Evolutionary conservation across 2,329 filamentous ascomycete species (phyloP).

Genomic region (Cordyceps javanica): DNA sequence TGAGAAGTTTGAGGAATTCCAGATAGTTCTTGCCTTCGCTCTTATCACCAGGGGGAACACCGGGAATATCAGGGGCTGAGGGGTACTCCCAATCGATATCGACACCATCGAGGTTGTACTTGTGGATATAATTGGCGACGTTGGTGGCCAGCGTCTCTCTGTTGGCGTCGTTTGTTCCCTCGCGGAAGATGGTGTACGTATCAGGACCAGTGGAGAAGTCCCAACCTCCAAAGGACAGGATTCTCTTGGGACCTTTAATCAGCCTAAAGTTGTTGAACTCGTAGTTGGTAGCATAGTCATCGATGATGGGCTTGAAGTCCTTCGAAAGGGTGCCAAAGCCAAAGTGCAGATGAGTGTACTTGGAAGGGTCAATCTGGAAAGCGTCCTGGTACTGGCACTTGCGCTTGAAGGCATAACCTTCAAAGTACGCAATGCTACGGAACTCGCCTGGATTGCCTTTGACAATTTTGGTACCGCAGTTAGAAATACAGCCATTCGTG

Average conservation of each 20-base stretch:
- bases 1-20: constrained; percentile 3
- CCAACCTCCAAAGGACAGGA: constrained; percentile 42
- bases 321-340: constrained; percentile 17
- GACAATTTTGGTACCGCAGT: constrained; percentile 21
- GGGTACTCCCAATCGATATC: constrained; percentile 13
- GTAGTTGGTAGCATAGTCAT: constrained; percentile 14
- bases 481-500: constrained; percentile 13
- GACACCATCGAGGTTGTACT: constrained; percentile 9
- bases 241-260: constrained; percentile 23
- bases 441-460: constrained; percentile 12
- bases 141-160: constrained; percentile 25
- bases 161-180: constrained; percentile 26
- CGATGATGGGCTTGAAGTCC: constrained; percentile 17
- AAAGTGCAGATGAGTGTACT: constrained; percentile 22
- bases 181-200: constrained; percentile 32
- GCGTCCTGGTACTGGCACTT: constrained; percentile 19
- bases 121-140: constrained; percentile 16
- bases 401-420: constrained; percentile 12
- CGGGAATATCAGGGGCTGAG: constrained; percentile 16
- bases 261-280: constrained; percentile 26
- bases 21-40: constrained; percentile 14
- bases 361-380: constrained; percentile 18
- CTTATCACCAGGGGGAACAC: constrained; percentile 12
- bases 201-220: constrained; percentile 30
- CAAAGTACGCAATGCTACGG: constrained; percentile 19